A percentile compares a stretch with the other conserved stretches of the same genome.
Evolutionary conservation across 2,329 filamentous ascomycete species (phyloP).

Genomic region (Periconia sp.): DNA sequence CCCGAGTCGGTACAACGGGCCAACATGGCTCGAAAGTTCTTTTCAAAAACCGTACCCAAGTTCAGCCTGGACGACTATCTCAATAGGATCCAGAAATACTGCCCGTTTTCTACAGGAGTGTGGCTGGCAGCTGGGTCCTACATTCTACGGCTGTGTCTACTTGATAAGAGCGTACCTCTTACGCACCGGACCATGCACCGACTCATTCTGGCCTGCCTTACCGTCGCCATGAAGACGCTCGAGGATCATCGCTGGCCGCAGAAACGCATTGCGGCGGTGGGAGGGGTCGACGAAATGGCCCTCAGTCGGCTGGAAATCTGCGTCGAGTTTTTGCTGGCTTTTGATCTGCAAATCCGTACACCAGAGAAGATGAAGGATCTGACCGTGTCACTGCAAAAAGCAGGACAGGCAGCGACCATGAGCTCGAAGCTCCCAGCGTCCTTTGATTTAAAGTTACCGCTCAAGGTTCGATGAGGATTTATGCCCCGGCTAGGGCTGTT

Average conservation of each 20-base stretch:
- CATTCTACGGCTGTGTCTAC: conserved; percentile 78
- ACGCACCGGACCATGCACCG: conserved; percentile 85
- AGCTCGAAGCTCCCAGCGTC: conserved; percentile 34
- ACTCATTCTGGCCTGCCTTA: conserved; percentile 77
- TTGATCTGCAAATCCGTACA: conserved; percentile 43
- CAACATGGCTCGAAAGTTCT: conserved; percentile 89
- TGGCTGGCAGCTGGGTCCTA: conserved; percentile 89
- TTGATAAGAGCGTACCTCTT: conserved; percentile 73
- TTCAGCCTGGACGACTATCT: conserved; percentile 85
- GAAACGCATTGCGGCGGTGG: conserved; percentile 79
- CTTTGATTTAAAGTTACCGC: conserved; percentile 34
- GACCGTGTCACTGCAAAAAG: conserved; percentile 41
- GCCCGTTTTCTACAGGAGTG: conserved; percentile 89
- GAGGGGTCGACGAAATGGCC: conserved; percentile 81
- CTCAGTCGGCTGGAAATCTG: conserved; percentile 85
- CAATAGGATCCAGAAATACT: conserved; percentile 82
- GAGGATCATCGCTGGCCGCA: conserved; percentile 91
- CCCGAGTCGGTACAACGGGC: conserved; percentile 77
- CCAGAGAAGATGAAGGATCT: conserved; percentile 37
- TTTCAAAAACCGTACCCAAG: conserved; percentile 81
- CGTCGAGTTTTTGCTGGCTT: conserved; percentile 50
- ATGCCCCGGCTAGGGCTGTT: background rate
- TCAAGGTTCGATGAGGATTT: conserved; percentile 20
- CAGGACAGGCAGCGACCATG: conserved; percentile 41
- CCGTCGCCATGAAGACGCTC: conserved; percentile 92